Evolutionary conservation across 495 filamentous ascomycete genomes (phyloP).

Genomic region (Penicillium taxi): DNA sequence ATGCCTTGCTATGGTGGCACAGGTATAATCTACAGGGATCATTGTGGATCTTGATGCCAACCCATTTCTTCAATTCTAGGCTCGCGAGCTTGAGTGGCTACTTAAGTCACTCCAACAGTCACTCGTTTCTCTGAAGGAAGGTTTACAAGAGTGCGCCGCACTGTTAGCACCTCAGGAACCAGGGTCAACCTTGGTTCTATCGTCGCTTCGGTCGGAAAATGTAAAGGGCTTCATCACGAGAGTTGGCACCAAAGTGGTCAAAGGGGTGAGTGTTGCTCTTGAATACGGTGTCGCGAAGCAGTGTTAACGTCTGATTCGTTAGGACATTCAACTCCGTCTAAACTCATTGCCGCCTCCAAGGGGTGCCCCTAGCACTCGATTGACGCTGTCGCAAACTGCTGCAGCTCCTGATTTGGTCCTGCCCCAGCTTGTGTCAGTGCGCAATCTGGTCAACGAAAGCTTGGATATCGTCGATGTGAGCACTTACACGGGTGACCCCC

Average conservation of each 20-base stretch:
- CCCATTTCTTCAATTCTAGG: constrained; percentile 33
- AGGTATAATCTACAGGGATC: constrained; percentile 8
- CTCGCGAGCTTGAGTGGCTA: constrained; percentile 81
- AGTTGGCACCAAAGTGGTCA: constrained; percentile 66
- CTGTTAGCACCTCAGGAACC: constrained; percentile 76
- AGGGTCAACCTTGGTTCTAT: constrained; percentile 78
- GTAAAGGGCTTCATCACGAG: constrained; percentile 89
- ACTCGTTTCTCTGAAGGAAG: constrained; percentile 66
- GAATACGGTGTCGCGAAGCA: not conserved
- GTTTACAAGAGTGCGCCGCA: constrained; percentile 79
- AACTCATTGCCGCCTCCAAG: constrained; percentile 41
- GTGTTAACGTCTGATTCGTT: constrained; percentile 2
- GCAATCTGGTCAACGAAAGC: constrained; percentile 65
- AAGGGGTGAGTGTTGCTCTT: constrained; percentile 50
- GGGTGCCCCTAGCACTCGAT: constrained; percentile 40
- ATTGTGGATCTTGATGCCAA: constrained; percentile 23
- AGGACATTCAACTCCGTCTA: constrained; percentile 47
- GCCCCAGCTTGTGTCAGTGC: constrained; percentile 58
- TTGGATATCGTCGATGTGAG: constrained; percentile 74
- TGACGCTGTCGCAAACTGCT: constrained; percentile 46
- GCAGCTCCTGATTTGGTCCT: constrained; percentile 50
- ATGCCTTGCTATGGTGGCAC: too few species aligned
- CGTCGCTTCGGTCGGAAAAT: constrained; percentile 76
- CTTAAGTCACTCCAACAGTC: constrained; percentile 69
- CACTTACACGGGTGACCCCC: constrained; percentile 53